A percentile compares a stretch with the other conserved stretches of the same genome.
phyloP scores from a whole-genome alignment of 2,329 filamentous ascomycete genomes.

The Domatiomyces catenatus region DNA sequence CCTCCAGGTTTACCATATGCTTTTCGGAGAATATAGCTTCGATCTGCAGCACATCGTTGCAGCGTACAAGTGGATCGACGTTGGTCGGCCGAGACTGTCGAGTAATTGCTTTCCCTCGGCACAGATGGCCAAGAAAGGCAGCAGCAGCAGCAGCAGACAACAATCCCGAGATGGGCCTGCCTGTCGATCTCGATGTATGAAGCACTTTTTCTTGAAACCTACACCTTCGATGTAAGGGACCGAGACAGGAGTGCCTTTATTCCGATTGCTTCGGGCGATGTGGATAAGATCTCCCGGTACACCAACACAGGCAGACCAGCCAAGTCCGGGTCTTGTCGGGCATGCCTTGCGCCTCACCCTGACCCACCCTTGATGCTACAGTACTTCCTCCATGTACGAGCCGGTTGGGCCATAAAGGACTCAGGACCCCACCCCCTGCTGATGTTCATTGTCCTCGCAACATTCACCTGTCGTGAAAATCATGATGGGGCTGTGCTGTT shows the following conservation, averaged over 20 bases:
- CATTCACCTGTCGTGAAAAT: neutral
- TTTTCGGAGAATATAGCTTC: neutral
- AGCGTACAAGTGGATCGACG: too few species aligned
- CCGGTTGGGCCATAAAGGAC: neutral
- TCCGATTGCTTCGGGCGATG: neutral
- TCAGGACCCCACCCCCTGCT: neutral
- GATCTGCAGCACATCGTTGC: neutral
- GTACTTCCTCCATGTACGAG: slow-evolving; percentile 18
- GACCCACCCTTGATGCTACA: slow-evolving; percentile 35
- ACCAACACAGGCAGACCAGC: neutral
- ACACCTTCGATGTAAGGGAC: neutral
- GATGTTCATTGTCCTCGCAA: neutral
- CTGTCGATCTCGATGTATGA: neutral
- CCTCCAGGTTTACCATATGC: neutral
- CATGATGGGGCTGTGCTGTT: slow-evolving; percentile 41
- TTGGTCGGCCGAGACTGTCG: too few species aligned
- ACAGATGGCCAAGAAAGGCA: too few species aligned
- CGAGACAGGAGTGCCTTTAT: neutral
- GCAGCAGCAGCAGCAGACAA: neutral
- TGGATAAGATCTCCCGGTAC: neutral
- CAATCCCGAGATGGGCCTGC: neutral
- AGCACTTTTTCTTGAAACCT: too few species aligned
- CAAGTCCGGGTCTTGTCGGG: slow-evolving; percentile 38
- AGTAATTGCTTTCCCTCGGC: too few species aligned
- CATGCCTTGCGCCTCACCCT: slow-evolving; percentile 43